Base-by-base conservation (phyloP, 371 early-diverging fungal genomes). In the Mucor irregularis region DNA sequence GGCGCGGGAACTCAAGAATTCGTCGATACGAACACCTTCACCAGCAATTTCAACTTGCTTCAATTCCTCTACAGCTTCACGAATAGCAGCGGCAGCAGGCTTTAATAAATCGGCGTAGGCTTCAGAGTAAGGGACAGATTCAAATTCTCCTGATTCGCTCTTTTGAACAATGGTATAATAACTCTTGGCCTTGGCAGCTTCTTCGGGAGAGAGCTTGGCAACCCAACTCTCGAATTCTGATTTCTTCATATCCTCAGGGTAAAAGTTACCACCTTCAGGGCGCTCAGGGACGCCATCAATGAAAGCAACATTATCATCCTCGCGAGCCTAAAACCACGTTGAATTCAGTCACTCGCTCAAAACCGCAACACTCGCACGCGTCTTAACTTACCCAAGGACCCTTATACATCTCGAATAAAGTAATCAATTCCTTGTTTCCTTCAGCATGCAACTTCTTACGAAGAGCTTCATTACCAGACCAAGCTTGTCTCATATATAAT, bases 351-450 rank as follows among this genome's bases (percentile, higher is more conserved):
- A n/a, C n/a, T n/a, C n/a, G n/a, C n/a, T n/a, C n/a, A n/a, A n/a
- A n/a, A n/a, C n/a, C n/a, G n/a, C n/a, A n/a, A n/a, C n/a, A n/a
- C n/a, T n/a, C n/a, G n/a, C n/a, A n/a, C n/a, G n/a, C n/a, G n/a
- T n/a, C n/a, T n/a, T n/a, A n/a, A n/a, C n/a, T 66, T 65, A 78
- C 90, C 90, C 90, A 91, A 33, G 89, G 90, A 0, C 89, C 91
- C 43, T 83, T 84, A 69, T 85, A 81, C 65, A 90, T 72, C 40
- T 84, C 81, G 64, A 91, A 87, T 26, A 87, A 68, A 4, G 62
- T 55, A 8, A 74, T 65, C 33, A 68, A 57, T 26, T 82, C 79
- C 11, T 65, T 56, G 30, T 73, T 61, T 35, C 67, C 69, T 29
- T 66, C 56, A 5, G 62, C 45, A 17, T 72, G 62, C 9, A 91